A percentile compares a stretch with the other conserved stretches of the same genome.
Conservation (phyloP, 257 asterid species). For the Pogostemon cablin region DNA sequence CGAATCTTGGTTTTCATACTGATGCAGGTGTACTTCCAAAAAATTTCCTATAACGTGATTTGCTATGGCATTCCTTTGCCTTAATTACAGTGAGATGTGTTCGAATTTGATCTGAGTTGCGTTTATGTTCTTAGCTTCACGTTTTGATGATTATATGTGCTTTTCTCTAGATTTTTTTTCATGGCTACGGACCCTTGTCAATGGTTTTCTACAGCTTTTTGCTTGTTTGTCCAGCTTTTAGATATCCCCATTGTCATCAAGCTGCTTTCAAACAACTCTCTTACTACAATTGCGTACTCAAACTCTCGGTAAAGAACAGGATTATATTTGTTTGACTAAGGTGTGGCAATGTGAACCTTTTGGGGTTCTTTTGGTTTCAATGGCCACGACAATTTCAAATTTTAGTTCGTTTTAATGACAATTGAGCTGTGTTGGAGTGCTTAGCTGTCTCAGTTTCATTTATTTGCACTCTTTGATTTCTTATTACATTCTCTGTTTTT, state of each 20-base stretch:
- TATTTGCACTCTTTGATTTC: too few species aligned
- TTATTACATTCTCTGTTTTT: too few species aligned
- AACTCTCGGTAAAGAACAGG: background rate
- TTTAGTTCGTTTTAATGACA: too few species aligned
- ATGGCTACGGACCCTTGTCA: background rate
- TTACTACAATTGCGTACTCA: background rate
- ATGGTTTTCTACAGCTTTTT: background rate
- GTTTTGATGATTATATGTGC: background rate
- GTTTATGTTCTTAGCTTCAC: background rate
- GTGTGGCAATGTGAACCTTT: background rate
- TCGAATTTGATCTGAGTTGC: background rate
- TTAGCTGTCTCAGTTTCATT: background rate
- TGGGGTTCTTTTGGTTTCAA: background rate
- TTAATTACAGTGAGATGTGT: background rate
- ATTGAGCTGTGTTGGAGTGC: background rate
- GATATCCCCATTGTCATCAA: background rate
- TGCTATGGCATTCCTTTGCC: background rate
- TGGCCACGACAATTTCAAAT: background rate
- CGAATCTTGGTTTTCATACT: background rate
- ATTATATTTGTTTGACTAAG: background rate
- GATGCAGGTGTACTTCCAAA: background rate
- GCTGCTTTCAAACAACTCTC: background rate
- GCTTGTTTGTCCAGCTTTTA: conserved; percentile 6
- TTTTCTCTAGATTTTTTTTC: background rate
- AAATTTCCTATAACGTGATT: too few species aligned